Conservation (phyloP, 768 basidiomycete species). For the Russula dissimulans region DNA sequence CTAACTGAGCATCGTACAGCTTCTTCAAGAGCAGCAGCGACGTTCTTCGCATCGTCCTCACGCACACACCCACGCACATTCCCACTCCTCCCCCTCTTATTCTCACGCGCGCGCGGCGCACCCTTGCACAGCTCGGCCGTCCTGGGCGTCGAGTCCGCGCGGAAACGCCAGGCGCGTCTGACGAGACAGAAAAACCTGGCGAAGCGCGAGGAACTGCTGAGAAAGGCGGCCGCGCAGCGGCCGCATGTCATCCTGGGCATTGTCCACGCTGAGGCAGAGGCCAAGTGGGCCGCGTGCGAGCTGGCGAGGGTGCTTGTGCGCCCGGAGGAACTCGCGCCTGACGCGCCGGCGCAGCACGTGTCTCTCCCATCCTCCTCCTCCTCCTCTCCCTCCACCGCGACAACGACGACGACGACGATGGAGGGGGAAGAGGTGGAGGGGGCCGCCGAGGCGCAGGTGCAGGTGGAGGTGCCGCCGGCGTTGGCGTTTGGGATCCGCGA, state of each 20-base stretch:
- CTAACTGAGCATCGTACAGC: slow-evolving; percentile 19
- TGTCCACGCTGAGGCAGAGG: slow-evolving; percentile 51
- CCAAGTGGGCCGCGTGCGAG: slow-evolving; percentile 58
- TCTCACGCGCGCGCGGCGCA: no score
- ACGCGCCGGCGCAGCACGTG: neutral
- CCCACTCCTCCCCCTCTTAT: no score
- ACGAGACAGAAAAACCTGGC: slow-evolving; percentile 37
- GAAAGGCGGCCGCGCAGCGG: slow-evolving; percentile 31
- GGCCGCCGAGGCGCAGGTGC: slow-evolving; percentile 19
- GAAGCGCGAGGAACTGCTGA: slow-evolving; percentile 36
- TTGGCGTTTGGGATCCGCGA: slow-evolving; percentile 60
- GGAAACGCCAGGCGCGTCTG: slow-evolving; percentile 30
- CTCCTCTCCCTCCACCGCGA: no score
- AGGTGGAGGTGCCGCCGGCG: slow-evolving; percentile 40
- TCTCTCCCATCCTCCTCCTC: slow-evolving; percentile 15
- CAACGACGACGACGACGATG: no score
- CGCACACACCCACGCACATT: slow-evolving; percentile 13
- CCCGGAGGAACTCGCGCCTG: slow-evolving; percentile 13
- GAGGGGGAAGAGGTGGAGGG: no score
- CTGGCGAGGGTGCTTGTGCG: slow-evolving; percentile 47
- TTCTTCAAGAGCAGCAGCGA: slow-evolving; percentile 33
- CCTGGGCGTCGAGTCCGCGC: slow-evolving; percentile 25
- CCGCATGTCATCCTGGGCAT: slow-evolving; percentile 73
- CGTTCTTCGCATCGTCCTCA: slow-evolving; percentile 28
- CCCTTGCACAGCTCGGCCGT: slow-evolving; percentile 42